Evolutionary conservation across 1,139 yeast species (phyloP), one percentile per base, ranked within the genome.

Genomic region (Suhomyces panamericanus): DNA sequence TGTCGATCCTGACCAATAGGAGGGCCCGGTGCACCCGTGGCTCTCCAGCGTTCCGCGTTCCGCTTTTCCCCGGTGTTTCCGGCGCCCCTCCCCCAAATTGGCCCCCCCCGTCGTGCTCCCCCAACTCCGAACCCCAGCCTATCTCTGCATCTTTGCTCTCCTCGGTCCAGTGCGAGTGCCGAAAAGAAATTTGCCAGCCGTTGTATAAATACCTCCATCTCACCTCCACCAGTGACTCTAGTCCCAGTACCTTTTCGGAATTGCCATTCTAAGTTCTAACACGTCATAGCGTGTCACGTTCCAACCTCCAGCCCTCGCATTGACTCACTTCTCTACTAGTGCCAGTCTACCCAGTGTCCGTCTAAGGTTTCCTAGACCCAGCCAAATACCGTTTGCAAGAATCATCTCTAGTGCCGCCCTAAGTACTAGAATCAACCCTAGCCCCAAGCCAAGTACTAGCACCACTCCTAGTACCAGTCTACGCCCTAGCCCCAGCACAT

Each of bases 111-210:
- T n/a, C 7, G 7, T n/a, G 8, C 34, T 17, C 34, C 34, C 22
- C 14, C 24, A n/a, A 12, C 32, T 14, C 32, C 32, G 16, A 30
- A 20, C 24, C 24, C 24, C 16, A 13, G 10, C 17, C 32, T 13
- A 20, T 20, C 24, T 5, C 9, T 13, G 32, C 32, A 29, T 17
- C 17, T 11, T 20, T 22, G 13, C 30, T 16, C 37, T 15, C 39
- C 39, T 37, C 39, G 39, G 39, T 37, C 27, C 20, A 37, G 6
- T 12, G 34, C 17, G 20, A 10, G 17, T 20, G 34, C 22, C 11
- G 28, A 37, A 37, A 29, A 29, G 30, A 33, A 29, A 29, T 37
- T 37, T 33, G 34, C 33, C 27, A 24, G 12, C 33, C 29, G 6
- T 27, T 16, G 28, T 30, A 37, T 37, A 37, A 37, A 37, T 29